Evolutionary conservation across 176 grass and related monocot species (phyloP), one percentile per base, ranked within the genome.

Genomic region (Phyllostachys edulis): DNA sequence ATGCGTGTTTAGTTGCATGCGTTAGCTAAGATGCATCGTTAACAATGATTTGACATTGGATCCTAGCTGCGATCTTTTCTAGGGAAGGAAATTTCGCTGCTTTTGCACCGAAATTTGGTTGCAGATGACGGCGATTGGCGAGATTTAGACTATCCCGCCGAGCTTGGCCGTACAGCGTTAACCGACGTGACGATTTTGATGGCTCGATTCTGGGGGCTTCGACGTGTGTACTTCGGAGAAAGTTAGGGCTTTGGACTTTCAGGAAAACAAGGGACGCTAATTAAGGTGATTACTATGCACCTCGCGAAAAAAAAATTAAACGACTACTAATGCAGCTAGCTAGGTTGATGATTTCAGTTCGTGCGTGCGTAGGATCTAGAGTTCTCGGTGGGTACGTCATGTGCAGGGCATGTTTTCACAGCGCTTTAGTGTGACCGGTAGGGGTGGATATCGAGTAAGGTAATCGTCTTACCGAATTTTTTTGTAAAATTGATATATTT

Each of bases 381-480:
- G 55, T 12, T 60, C 39, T 49, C 27, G 69, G 69, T 74, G 27
- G 69, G 59, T 74, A 37, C 11, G 32, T 54, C 81, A 75, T 75
- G 45, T 40, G 8, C 17, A 51, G 29, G 21, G 29, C 81, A 40
- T 52, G 81, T 41, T 27, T 78, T 18, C n/a, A 18, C 23, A 45
- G 9, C 23, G n/a, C 38, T 6, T 41, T 9, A 67, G 67, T 69
- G 18, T 69, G 38, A n/a, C n/a, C n/a, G n/a, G n/a, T n/a, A n/a
- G n/a, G n/a, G n/a, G n/a, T n/a, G n/a, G n/a, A n/a, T n/a, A n/a
- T n/a, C n/a, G n/a, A n/a, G n/a, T n/a, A n/a, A n/a, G n/a, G n/a
- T n/a, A n/a, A n/a, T n/a, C n/a, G n/a, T n/a, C n/a, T n/a, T n/a
- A n/a, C n/a, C n/a, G n/a, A n/a, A n/a, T n/a, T n/a, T n/a, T n/a